Percentiles rank a stretch among this genome's conserved stretches.
Conservation (phyloP, 164 flowering plant species). For the Chloranthus sessilifolius region DNA sequence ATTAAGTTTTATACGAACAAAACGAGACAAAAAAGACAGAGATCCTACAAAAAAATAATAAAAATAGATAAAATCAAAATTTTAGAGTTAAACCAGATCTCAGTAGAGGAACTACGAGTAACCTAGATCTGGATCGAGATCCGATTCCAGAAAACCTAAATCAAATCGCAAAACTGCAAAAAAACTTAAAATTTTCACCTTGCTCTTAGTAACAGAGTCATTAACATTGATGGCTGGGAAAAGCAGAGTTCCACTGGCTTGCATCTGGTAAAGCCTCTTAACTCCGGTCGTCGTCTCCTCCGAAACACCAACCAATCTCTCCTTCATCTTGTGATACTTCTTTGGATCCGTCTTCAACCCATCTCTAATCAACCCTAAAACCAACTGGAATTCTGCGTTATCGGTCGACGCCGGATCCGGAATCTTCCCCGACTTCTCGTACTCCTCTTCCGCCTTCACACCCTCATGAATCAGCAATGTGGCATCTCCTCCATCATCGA, state of each 20-base stretch:
- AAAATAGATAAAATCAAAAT: too few species aligned
- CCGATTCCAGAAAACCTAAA: too few species aligned
- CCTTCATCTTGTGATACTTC: conserved; percentile 37
- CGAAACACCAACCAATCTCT: conserved; percentile 30
- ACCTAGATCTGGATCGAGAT: too few species aligned
- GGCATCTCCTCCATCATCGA: conserved; percentile 34
- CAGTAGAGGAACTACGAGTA: too few species aligned
- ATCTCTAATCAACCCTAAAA: conserved; percentile 28
- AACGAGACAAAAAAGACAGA: too few species aligned
- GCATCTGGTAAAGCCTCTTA: conserved; percentile 34
- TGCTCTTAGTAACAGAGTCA: conserved; percentile 27
- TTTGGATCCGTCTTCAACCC: conserved; percentile 30
- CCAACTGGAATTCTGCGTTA: conserved; percentile 41
- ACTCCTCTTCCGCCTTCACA: conserved; percentile 30
- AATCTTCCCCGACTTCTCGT: conserved; percentile 16
- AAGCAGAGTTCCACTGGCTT: conserved; percentile 19
- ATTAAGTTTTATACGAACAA: too few species aligned
- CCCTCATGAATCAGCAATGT: conserved; percentile 28
- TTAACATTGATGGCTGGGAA: conserved; percentile 29
- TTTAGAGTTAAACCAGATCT: too few species aligned
- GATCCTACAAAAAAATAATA: too few species aligned
- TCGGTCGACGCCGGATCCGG: conserved; percentile 38
- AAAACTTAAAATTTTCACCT: conserved; percentile 5
- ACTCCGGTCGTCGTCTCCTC: conserved; percentile 39
- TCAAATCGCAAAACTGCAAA: too few species aligned